Percentiles rank a stretch among this genome's conserved stretches.
These are phyloP conservation scores for Ceratocystis papillata DNA, from an alignment of 2,329 filamentous ascomycete genomes.

Conservation along the genomic window DNA sequence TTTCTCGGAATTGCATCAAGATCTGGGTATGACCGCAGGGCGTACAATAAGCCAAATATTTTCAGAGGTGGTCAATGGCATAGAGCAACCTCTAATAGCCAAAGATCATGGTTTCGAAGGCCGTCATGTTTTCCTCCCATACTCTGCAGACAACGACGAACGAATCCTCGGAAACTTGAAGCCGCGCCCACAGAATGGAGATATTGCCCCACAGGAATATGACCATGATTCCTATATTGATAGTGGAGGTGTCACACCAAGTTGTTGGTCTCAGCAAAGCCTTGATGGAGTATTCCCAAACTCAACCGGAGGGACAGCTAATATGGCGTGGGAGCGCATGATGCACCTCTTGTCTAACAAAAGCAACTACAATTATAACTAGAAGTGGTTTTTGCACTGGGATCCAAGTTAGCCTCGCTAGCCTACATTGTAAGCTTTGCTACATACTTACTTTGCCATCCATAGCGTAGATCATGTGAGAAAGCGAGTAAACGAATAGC, in stretches of 20 bases:
- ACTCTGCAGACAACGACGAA: neutral
- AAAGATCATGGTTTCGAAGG: neutral
- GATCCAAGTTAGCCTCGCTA: neutral
- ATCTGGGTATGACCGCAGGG: neutral
- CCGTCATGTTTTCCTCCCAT: neutral
- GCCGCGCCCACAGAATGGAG: neutral
- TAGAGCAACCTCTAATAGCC: constrained; percentile 11
- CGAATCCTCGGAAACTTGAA: neutral
- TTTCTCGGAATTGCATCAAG: neutral
- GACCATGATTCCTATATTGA: neutral
- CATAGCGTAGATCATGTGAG: neutral
- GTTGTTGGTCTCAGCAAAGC: neutral
- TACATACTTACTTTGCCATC: neutral
- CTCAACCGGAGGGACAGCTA: neutral
- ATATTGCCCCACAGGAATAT: neutral
- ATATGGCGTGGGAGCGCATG: neutral
- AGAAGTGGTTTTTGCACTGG: neutral
- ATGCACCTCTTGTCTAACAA: neutral
- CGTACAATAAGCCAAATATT: constrained; percentile 9
- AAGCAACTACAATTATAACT: too few relatives aligned
- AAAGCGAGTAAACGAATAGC: neutral
- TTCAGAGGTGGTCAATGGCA: constrained; percentile 21
- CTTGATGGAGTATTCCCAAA: neutral
- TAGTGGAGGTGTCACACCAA: neutral
- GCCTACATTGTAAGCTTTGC: neutral